Evolutionary conservation across 176 grass and related monocot species (phyloP), one percentile per base, ranked within the genome.

Genomic region (Oryza glumipatula): DNA sequence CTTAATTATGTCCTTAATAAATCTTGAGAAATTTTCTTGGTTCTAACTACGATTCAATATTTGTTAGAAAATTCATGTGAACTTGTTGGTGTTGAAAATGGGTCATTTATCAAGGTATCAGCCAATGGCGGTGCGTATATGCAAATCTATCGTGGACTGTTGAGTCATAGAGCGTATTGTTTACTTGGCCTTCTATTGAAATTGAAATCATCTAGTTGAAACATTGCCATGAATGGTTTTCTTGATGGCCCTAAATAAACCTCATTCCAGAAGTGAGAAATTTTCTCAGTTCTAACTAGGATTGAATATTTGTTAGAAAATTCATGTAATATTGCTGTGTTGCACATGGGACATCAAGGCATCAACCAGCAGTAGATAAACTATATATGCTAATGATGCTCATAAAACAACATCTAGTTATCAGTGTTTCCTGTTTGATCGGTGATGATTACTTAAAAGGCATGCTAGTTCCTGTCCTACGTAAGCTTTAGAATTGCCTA

Each of bases 401-500:
- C 58, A 15, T 35, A 67, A 67, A 67, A 32, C 65, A 33, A 5
- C 11, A 33, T 67, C 4, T 30, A 30, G 30, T 2, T 33, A 7
- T 60, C 58, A 10, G 58, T 63, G 58, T 63, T n/a, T 63, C n/a
- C 58, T 63, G 58, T 63, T 76, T 60, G 32, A 11, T 21, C 51
- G 9, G 21, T 17, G 47, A 16, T 70, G 79, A 38, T 80, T 9
- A 22, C 58, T 47, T 60, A 70, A 78, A 78, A 64, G 36, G 39
- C 49, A 26, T 1, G 76, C 23, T 72, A 65, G 84, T 65, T 79
- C 58, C n/a, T 63, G 58, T 4, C 60, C 32, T 68, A 67, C 24
- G n/a, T 44, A 19, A 68, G 70, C 32, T n/a, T n/a, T 39, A n/a
- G 32, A 49, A 80, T 86, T 74, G 77, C 68, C 85, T 33, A 75